Conservation (phyloP, 352 stramenopile genomes). For the Blastocystis sp. region DNA sequence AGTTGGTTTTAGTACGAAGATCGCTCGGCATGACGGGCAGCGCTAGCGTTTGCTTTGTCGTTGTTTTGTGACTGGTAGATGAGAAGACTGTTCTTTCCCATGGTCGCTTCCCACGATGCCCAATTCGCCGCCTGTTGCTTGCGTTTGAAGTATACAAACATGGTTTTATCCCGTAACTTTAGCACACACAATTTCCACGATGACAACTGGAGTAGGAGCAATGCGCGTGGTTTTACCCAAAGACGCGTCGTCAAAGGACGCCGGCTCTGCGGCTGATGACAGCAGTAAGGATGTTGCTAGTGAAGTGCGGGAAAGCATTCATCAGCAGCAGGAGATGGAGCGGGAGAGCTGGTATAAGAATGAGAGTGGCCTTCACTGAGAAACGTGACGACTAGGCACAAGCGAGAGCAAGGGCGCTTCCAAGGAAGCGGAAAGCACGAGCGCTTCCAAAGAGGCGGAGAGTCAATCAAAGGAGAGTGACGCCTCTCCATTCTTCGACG, state of each 20-base stretch:
- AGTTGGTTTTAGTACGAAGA: neutral
- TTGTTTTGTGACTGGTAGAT: neutral
- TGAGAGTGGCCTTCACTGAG: neutral
- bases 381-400: neutral
- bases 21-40: neutral
- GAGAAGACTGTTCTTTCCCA: slow-evolving; percentile 28
- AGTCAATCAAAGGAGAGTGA: too few relatives aligned
- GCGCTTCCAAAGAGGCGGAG: neutral
- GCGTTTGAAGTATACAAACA: slow-evolving; percentile 17
- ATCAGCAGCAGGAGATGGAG: slow-evolving; percentile 55
- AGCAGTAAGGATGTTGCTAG: slow-evolving; percentile 28
- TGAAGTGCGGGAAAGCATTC: slow-evolving; percentile 53
- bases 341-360: slow-evolving; percentile 1
- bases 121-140: slow-evolving; percentile 11
- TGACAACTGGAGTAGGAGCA: neutral
- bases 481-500: too few relatives aligned
- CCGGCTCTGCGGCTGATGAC: neutral
- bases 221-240: neutral
- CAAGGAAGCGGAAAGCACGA: neutral
- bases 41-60: neutral
- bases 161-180: slow-evolving; percentile 11
- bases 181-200: neutral
- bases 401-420: neutral
- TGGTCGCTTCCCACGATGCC: slow-evolving; percentile 36
- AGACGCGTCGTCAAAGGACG: neutral